Evolutionary conservation across 495 filamentous ascomycete species (phyloP), one percentile per base, ranked within the genome.

Genomic region (Penicillium pulvis): DNA sequence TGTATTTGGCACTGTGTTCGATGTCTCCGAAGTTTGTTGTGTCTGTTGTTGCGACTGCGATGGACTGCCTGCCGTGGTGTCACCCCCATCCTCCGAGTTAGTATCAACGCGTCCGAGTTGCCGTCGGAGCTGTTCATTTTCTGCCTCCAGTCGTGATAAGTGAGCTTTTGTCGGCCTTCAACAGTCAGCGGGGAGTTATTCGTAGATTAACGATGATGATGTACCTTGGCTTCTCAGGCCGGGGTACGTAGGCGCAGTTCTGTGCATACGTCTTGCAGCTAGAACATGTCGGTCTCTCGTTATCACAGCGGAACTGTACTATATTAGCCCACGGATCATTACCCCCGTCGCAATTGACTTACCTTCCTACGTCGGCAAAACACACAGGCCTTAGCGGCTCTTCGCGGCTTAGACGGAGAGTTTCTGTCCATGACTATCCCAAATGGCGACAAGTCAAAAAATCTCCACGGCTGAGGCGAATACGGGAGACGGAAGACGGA

Each of bases 321-420:
- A 17, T 17, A n/a, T 41, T 41, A 41, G 52, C 17, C 10, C 39
- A 44, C 26, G 28, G 35, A 26, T 46, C 26, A 50, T 20, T 14
- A 46, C 14, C 17, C 12, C 1, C 19, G 45, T 28, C 45, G 6
- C 10, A 28, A 31, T 19, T 6, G 12, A 55, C 62, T 57, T 26
- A 64, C 70, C 65, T 72, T 72, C 48, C 70, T 63, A 17, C 60
- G 63, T 8, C 65, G 61, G 44, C 70, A 72, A 44, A 72, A 72
- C 7, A 55, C 53, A 46, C 70, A 72, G 0, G 70, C 70, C 41
- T 65, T 60, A 5, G 56, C 51, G 6, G 68, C 68, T 24, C 68
- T 58, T 10, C 68, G 61, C 1, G 47, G 36, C 28, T 39, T 61
- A 8, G 53, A 55, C 28, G 61, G 48, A 46, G 35, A 12, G 4